These are phyloP conservation scores for Phytophthora constricta DNA, from an alignment of 352 stramenopile species.

Conservation along the genomic window DNA sequence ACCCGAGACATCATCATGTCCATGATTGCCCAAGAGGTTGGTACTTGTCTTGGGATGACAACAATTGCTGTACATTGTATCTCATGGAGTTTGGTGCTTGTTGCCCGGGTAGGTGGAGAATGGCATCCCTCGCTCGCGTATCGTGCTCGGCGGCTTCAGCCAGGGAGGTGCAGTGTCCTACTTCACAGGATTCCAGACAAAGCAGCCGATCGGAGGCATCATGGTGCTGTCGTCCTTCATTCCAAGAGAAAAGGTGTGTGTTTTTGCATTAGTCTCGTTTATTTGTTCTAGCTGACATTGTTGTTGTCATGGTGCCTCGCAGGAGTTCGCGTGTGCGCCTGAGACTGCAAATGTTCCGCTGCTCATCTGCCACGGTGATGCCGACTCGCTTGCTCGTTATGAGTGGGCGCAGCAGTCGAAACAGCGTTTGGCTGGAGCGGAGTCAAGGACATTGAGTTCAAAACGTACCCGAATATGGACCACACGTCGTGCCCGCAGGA, in stretches of 20 bases:
- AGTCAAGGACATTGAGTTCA: slow-evolving; percentile 67
- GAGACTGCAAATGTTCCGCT: slow-evolving; percentile 61
- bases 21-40: slow-evolving; percentile 80
- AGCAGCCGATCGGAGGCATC: slow-evolving; percentile 66
- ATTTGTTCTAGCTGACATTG: neutral
- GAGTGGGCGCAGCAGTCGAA: slow-evolving; percentile 51
- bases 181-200: slow-evolving; percentile 73
- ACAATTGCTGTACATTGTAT: no score
- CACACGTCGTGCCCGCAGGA: slow-evolving; percentile 62
- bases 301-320: neutral
- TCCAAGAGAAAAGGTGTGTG: slow-evolving; percentile 50
- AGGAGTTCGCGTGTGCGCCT: slow-evolving; percentile 52
- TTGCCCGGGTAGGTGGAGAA: slow-evolving; percentile 32
- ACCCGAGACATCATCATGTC: slow-evolving; percentile 61
- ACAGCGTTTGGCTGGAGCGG: slow-evolving; percentile 49
- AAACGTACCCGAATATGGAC: slow-evolving; percentile 62
- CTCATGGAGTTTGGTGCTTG: neutral
- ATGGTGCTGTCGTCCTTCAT: slow-evolving; percentile 80
- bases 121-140: slow-evolving; percentile 85
- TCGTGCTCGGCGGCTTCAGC: slow-evolving; percentile 94
- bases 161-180: slow-evolving; percentile 94
- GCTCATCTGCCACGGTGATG: slow-evolving; percentile 75
- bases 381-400: slow-evolving; percentile 58
- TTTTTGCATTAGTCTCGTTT: neutral
- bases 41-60: no score